Evolutionary conservation across 2,329 filamentous ascomycete species (phyloP), one percentile per base, ranked within the genome.

Genomic region (Gremmenia infestans): DNA sequence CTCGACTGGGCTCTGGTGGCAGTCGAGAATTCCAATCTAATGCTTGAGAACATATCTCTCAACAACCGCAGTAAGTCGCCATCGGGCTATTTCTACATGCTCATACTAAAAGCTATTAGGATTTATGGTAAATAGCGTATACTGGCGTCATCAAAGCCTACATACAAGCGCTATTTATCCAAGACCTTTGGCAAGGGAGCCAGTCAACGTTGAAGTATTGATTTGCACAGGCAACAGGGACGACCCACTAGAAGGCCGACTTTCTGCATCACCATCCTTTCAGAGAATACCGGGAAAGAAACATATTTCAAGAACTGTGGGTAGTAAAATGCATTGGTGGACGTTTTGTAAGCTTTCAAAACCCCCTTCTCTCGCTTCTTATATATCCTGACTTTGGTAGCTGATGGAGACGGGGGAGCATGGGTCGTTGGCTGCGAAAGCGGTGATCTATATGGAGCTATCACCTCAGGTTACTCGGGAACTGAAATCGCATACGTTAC

Each of bases 371-470:
- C 5, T 4, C 12, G 14, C 17, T 47, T 19, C 43, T 23, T 5
- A 47, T 12, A 17, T 47, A 32, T 48, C 23, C 51, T 57, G 28
- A 57, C 40, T 11, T 6, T 9, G 14, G 3, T 50, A 58, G 56
- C 48, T 35, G 45, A 50, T 36, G 56, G 56, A 14, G 56, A 58
- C 40, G 55, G 49, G 40, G 56, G 56, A 39, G 55, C 56, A 9
- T 58, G 56, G 56, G 56, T 58, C 43, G 56, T 58, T 17, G 53
- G 55, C 36, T 46, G 37, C 14, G 52, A 50, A 39, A 58, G 6
- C 28, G 56, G 56, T 4, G 28, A 52, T n/a, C 35, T 58, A 15
- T 58, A 54, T 36, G 56, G 56, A 19, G 49, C 50, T 47, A 48
- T 59, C 15, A 51, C 50, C 3, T 51, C 46, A 22, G 56, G 56